Base-by-base conservation (phyloP, 2,329 filamentous ascomycete species). In the Juglanconis juglandina region DNA sequence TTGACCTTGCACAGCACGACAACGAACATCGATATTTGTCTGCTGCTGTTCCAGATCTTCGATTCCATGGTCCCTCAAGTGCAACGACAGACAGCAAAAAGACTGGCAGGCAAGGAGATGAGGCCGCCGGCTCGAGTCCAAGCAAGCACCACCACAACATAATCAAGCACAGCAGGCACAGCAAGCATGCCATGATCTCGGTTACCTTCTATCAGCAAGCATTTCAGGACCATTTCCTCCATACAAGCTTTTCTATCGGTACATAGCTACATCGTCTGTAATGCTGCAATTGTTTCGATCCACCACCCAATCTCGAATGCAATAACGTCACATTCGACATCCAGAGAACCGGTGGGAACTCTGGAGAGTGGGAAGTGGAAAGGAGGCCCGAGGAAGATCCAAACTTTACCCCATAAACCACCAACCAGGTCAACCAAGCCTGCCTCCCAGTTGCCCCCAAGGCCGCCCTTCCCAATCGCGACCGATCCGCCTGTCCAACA, bases 311-410 rank as follows among this genome's bases (percentile, higher is more conserved):
- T 56, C 17, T 58, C 53, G 53, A 55, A 41, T 56, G 60, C 59
- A 44, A 60, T 50, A 64, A 62, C 60, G 60, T 60, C 62, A 57
- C 62, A 62, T 44, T 53, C 41, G 42, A 57, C 47, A 6, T 9
- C 11, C 4, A 33, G 49, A 46, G 17, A 46, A 46, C 44, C 17
- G 44, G 44, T 46, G 14, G 41, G 44, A 46, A 30, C 14, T n/a
- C 17, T 30, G 14, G 44, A 11, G 14, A 30, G 52, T 47, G 41
- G 32, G 37, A 51, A 52, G 60, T 51, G 33, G 59, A 58, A 61
- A 61, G 55, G 54, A 49, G 60, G 44, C 48, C 53, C 37, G 30
- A 44, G 57, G 51, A 56, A 46, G 41, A 51, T 54, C 50, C 53
- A 55, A 53, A 49, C 52, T 50, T 42, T 52, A 62, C 53, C 54